A percentile compares a stretch with the other conserved stretches of the same genome.
phyloP scores from a whole-genome alignment of 768 basidiomycete genomes.

The Gymnopilus junonius region DNA sequence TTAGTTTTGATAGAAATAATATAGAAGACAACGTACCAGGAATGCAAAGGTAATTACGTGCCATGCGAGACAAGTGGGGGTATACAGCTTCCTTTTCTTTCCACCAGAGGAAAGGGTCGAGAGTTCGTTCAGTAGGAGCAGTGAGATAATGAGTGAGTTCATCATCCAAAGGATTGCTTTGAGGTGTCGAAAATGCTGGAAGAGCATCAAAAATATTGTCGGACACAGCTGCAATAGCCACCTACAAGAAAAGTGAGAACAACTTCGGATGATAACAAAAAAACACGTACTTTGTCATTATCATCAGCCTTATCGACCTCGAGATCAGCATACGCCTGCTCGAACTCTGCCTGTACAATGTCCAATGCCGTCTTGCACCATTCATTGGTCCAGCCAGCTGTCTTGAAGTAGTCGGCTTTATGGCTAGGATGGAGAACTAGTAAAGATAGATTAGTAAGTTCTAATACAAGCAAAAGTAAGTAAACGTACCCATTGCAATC shows the following conservation, averaged over 20 bases:
- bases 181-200: neutral
- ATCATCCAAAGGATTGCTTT: neutral
- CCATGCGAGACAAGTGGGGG: conserved; percentile 27
- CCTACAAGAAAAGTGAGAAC: too few relatives aligned
- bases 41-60: conserved; percentile 12
- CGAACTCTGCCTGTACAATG: neutral
- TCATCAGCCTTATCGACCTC: neutral
- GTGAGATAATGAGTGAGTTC: conserved; percentile 32
- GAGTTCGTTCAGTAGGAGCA: neutral
- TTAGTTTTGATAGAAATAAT: too few relatives aligned
- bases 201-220: neutral
- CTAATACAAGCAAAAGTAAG: neutral
- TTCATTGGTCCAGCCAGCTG: conserved; percentile 3
- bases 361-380: conserved; percentile 5
- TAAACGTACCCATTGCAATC: conserved; percentile 37
- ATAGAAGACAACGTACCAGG: neutral
- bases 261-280: too few relatives aligned
- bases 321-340: neutral
- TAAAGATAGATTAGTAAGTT: neutral
- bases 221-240: neutral
- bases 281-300: neutral
- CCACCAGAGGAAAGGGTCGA: neutral
- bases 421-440: conserved; percentile 15
- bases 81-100: neutral
- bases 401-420: too few relatives aligned